These are phyloP conservation scores for Lolium rigidum DNA, from an alignment of 176 grass and related monocot species.

Conservation along the genomic window DNA sequence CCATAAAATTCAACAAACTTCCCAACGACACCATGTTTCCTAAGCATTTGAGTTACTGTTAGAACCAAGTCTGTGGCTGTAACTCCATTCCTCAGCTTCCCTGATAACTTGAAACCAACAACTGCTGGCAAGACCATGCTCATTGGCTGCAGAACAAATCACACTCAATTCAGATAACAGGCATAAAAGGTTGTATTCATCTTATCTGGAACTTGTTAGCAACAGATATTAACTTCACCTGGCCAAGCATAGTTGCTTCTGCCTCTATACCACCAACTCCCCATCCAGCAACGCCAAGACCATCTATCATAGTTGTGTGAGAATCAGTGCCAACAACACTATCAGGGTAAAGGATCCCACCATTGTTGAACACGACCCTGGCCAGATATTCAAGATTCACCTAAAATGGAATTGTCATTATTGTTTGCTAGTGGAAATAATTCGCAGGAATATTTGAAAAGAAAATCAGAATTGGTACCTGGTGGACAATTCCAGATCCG, in stretches of 20 bases:
- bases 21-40: constrained; percentile 97
- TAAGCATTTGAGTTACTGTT: constrained; percentile 94
- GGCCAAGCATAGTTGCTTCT: constrained; percentile 96
- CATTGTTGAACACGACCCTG: constrained; percentile 90
- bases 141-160: constrained; percentile 71
- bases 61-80: constrained; percentile 97
- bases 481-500: constrained; percentile 98
- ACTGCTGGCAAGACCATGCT: constrained; percentile 98
- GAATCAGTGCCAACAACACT: constrained; percentile 95
- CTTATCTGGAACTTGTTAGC: not conserved
- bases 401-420: constrained; percentile 45
- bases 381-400: constrained; percentile 98
- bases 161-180: constrained; percentile 27
- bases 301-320: constrained; percentile 97
- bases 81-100: constrained; percentile 90
- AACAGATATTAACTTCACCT: constrained; percentile 55
- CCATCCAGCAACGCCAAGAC: constrained; percentile 97
- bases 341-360: constrained; percentile 93
- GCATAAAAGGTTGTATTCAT: not conserved
- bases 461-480: constrained; percentile 53
- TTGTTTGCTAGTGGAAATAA: constrained; percentile 8
- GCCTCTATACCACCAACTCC: constrained; percentile 98
- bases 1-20: constrained; percentile 98
- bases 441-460: constrained; percentile 13
- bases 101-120: constrained; percentile 91